Conservation (phyloP, 148 eudicot species). For the Fagopyrum esculentum region DNA sequence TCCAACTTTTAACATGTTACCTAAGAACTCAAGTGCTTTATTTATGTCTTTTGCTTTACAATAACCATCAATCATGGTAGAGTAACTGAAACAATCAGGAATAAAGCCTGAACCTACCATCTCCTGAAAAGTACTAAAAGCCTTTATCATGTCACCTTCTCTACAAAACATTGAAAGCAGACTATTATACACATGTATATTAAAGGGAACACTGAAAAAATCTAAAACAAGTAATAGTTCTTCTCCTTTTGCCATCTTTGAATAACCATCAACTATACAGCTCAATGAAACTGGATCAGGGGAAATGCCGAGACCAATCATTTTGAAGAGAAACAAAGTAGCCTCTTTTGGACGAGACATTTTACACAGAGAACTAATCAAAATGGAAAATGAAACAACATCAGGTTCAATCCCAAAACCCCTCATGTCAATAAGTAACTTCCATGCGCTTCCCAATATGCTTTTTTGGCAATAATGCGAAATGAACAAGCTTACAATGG, state of each 20-base stretch:
- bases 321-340: slow-evolving; percentile 38
- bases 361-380: slow-evolving; percentile 39
- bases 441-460: slow-evolving; percentile 29
- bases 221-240: slow-evolving; percentile 28
- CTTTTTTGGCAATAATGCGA: slow-evolving; percentile 30
- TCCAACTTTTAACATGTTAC: slow-evolving; percentile 41
- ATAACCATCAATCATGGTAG: slow-evolving; percentile 39
- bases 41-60: slow-evolving; percentile 24
- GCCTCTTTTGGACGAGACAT: slow-evolving; percentile 31
- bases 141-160: slow-evolving; percentile 35
- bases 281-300: slow-evolving; percentile 38
- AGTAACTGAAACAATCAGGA: slow-evolving; percentile 35
- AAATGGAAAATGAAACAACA: slow-evolving; percentile 36
- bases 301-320: slow-evolving; percentile 30
- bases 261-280: slow-evolving; percentile 34
- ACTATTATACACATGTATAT: slow-evolving; percentile 34
- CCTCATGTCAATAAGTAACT: slow-evolving; percentile 34
- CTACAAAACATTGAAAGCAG: slow-evolving; percentile 33
- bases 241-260: slow-evolving; percentile 22
- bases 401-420: slow-evolving; percentile 32
- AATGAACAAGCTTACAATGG: slow-evolving; percentile 35
- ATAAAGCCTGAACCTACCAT: slow-evolving; percentile 29
- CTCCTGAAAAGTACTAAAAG: slow-evolving; percentile 28
- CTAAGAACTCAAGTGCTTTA: slow-evolving; percentile 28
- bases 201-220: slow-evolving; percentile 26